Evolutionary conservation across 1,284 basidiomycete species (phyloP).

Genomic region (Ceratobasidium sp.): DNA sequence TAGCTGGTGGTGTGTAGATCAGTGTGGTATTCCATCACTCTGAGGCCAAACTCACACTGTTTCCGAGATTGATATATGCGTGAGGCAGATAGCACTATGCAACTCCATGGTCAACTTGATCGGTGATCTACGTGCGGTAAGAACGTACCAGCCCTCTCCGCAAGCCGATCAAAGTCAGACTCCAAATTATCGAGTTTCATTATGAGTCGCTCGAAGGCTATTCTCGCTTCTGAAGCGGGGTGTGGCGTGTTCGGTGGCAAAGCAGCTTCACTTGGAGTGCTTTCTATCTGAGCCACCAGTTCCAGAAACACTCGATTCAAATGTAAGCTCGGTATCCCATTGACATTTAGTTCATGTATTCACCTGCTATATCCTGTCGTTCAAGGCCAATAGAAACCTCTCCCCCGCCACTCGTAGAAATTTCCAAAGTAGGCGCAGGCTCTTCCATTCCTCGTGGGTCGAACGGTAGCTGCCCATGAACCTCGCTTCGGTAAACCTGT

Average conservation of each 20-base stretch:
- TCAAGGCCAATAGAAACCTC: constrained; percentile 74
- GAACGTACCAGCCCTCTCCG: constrained; percentile 79
- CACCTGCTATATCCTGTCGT: constrained; percentile 79
- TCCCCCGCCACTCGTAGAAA: constrained; percentile 72
- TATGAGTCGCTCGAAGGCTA: constrained; percentile 74
- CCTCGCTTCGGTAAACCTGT: constrained; percentile 80
- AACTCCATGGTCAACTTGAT: constrained; percentile 12
- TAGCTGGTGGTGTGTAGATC: constrained; percentile 58
- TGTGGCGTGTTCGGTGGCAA: constrained; percentile 59
- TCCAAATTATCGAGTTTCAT: constrained; percentile 81
- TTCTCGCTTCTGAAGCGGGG: constrained; percentile 73
- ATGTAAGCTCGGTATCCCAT: constrained; percentile 6
- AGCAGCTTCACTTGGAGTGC: constrained; percentile 57
- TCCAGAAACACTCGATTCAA: constrained; percentile 67
- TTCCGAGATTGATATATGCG: constrained; percentile 73
- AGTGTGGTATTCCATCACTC: constrained; percentile 11
- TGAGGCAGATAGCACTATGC: constrained; percentile 77
- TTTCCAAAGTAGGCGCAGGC: constrained; percentile 79
- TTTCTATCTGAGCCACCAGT: constrained; percentile 75
- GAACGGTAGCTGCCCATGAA: constrained; percentile 84
- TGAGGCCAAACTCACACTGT: constrained; percentile 67
- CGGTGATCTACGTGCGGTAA: neutral
- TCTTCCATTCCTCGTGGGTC: constrained; percentile 81
- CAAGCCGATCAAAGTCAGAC: constrained; percentile 81
- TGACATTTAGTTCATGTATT: constrained; percentile 51